Evolutionary conservation across 2,329 filamentous ascomycete genomes (phyloP).

Genomic region (Exophiala mesophila): DNA sequence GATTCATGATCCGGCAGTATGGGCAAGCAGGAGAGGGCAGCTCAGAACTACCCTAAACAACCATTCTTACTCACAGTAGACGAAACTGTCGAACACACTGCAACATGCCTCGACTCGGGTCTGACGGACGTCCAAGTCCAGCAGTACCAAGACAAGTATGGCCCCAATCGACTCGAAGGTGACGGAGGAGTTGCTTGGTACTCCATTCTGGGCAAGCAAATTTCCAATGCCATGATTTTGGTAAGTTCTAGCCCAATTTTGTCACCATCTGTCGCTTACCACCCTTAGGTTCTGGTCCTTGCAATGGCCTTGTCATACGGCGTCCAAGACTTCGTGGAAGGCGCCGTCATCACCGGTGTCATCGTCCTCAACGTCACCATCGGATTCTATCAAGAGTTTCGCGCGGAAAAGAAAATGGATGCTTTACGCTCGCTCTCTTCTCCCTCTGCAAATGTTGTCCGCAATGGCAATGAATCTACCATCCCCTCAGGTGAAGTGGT

Average conservation of each 20-base stretch:
- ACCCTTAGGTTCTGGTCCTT: conserved; percentile 51
- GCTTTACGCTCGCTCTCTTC: conserved; percentile 52
- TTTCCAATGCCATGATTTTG: conserved; percentile 53
- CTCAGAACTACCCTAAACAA: conserved; percentile 31
- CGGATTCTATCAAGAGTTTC: conserved; percentile 57
- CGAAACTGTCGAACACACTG: conserved; percentile 40
- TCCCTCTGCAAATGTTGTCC: conserved; percentile 52
- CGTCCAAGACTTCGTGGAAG: conserved; percentile 54
- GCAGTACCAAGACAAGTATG: conserved; percentile 44
- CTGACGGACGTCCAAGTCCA: conserved; percentile 41
- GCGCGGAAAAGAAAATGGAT: conserved; percentile 57
- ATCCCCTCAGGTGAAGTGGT: conserved; percentile 55
- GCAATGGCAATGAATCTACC: conserved; percentile 50
- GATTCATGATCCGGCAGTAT: conserved; percentile 21
- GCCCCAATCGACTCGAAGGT: conserved; percentile 46
- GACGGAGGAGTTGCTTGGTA: conserved; percentile 43
- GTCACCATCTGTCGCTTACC: no score
- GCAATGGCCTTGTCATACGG: conserved; percentile 63
- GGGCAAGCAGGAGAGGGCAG: conserved; percentile 18
- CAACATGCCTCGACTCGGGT: conserved; percentile 47
- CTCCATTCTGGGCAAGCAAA: conserved; percentile 48
- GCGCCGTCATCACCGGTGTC: conserved; percentile 55
- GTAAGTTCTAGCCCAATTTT: no score
- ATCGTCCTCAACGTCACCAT: conserved; percentile 55
- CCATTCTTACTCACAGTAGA: conserved; percentile 34